Evolutionary conservation across 2,329 filamentous ascomycete species (phyloP).

Genomic region (Pestalotiopsis fici): DNA sequence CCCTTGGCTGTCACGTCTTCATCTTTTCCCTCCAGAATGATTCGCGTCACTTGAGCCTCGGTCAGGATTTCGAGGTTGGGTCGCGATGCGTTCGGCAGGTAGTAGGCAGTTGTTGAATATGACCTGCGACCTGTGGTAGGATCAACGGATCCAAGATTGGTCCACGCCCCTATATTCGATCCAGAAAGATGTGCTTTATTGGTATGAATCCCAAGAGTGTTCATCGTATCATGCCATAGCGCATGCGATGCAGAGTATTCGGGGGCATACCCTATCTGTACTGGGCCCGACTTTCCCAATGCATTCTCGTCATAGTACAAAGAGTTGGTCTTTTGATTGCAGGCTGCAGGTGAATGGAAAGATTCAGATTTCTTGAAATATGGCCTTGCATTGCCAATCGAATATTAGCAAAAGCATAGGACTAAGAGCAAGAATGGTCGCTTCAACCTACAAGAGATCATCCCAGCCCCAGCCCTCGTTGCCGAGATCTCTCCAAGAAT

Average conservation of each 20-base stretch:
- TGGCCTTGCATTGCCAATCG: constrained; percentile 32
- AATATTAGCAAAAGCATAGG: background rate
- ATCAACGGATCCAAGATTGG: constrained; percentile 33
- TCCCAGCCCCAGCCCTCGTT: constrained; percentile 62
- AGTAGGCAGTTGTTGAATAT: constrained; percentile 43
- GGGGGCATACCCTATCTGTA: constrained; percentile 47
- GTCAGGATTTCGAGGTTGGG: constrained; percentile 49
- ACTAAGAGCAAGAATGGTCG: background rate
- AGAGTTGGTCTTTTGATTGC: constrained; percentile 32
- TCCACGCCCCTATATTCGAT: constrained; percentile 41
- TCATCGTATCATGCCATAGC: constrained; percentile 44
- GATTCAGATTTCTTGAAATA: constrained; percentile 53
- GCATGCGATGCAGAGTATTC: constrained; percentile 41
- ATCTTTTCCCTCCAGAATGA: constrained; percentile 39
- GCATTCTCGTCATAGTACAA: constrained; percentile 38
- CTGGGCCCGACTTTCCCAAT: constrained; percentile 46
- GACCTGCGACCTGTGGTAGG: constrained; percentile 33
- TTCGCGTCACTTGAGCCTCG: constrained; percentile 43
- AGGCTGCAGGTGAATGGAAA: constrained; percentile 41
- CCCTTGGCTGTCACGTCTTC: constrained; percentile 33
- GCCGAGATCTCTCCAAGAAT: constrained; percentile 59
- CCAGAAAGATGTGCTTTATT: constrained; percentile 38
- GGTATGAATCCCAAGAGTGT: constrained; percentile 34
- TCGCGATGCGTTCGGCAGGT: constrained; percentile 33
- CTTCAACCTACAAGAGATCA: constrained; percentile 32